Base-by-base conservation (phyloP, 2,329 filamentous ascomycete genomes). In the Penicillium glabrum region DNA sequence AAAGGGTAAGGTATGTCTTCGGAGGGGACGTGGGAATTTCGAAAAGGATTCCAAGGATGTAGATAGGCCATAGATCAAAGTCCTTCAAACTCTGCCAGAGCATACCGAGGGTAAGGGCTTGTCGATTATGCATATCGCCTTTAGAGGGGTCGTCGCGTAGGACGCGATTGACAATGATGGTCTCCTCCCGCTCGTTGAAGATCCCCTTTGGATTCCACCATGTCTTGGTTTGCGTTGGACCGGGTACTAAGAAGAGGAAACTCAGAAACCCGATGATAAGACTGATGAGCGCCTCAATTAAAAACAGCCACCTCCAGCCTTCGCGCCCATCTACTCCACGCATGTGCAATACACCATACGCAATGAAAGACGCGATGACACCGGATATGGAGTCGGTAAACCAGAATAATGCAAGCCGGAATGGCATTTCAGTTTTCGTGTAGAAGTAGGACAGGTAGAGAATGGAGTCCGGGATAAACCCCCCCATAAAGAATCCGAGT, bases 81-180 rank as follows among this genome's bases (percentile, higher is more conserved):
- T 76, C 72, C 9, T 63, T 67, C 27, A 76, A 33, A 26, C 65
- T 68, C 35, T 71, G 62, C 68, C 72, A 75, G 2, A 76, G 61
- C 46, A 67, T 61, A 7, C 50, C 50, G 6, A 66, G 62, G 9
- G 64, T 68, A 21, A 76, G 61, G 2, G 69, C 69, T 60, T 75
- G 67, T 21, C 74, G 64, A 45, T 75, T 75, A 55, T 73, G 67
- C 70, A 73, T 73, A 16, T 67, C 68, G 1, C 71, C 70, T 47
- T 70, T 72, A 23, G 59, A 65, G 0, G 75, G 75, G 49, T 77
- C 78, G 51, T 81, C 77, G 14, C 78, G 72, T 7, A 81, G 74
- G 10, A 84, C 75, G 1, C 85, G 76, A 61, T 87, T 88, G 26
- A 88, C 83, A 58, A 87, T 80, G 62, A 88, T 88, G 51, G 77